phyloP scores from a whole-genome alignment of 2,329 filamentous ascomycete species.

The Ilyonectria destructans region DNA sequence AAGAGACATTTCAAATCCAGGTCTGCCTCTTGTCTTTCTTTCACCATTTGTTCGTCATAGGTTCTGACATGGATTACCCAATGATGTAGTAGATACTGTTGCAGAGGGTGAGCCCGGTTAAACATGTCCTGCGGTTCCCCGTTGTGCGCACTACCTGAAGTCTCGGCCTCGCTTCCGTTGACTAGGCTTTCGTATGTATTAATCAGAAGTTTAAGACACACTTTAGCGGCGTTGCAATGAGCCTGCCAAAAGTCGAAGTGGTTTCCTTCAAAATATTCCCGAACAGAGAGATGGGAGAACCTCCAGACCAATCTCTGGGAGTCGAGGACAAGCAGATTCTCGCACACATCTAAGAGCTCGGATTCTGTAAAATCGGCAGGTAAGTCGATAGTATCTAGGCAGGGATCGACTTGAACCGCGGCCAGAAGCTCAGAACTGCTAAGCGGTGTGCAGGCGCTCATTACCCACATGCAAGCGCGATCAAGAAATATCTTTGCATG shows the following conservation, averaged over 20 bases:
- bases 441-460: not conserved
- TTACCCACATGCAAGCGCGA: conserved; percentile 3
- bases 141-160: not conserved
- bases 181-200: not conserved
- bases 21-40: not conserved
- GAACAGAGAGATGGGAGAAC: not conserved
- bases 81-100: not conserved
- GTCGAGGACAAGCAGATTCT: not conserved
- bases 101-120: not conserved
- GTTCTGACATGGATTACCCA: not conserved
- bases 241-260: not conserved
- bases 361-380: not conserved
- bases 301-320: not conserved
- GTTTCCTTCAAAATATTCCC: not conserved
- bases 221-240: not conserved
- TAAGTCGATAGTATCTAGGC: not conserved
- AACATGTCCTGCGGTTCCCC: not conserved
- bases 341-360: not conserved
- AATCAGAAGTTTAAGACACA: not conserved
- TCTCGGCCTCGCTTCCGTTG: not conserved
- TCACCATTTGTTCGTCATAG: not conserved
- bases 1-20: not conserved
- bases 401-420: not conserved
- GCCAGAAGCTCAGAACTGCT: not conserved
- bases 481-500: conserved; percentile 1